Evolutionary conservation across 2,329 filamentous ascomycete genomes (phyloP).

Genomic region (Hypoxylon sp.): DNA sequence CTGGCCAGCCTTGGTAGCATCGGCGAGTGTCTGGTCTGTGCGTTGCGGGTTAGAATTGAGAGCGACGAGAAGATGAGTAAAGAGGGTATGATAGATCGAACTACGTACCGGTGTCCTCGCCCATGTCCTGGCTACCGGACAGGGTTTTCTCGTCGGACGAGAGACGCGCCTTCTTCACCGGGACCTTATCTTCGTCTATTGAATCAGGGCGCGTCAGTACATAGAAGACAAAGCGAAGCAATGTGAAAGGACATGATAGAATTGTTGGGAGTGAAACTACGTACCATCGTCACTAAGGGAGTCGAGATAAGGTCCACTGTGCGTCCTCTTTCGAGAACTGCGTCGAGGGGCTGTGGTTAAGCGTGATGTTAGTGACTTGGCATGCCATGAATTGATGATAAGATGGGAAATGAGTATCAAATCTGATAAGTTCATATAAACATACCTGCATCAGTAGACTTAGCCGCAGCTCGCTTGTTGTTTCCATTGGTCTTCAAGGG

Average conservation of each 20-base stretch:
- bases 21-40: constrained; percentile 3
- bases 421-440: neutral
- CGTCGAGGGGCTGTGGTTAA: neutral
- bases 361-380: constrained; percentile 1
- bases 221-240: neutral
- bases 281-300: constrained; percentile 24
- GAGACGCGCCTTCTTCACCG: constrained; percentile 10
- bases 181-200: constrained; percentile 13
- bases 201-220: constrained; percentile 11
- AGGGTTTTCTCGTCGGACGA: constrained; percentile 14
- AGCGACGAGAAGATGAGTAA: neutral
- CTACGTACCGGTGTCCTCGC: constrained; percentile 15
- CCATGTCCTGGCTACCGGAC: neutral
- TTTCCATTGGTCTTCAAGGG: neutral
- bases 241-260: neutral
- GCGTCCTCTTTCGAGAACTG: constrained; percentile 3
- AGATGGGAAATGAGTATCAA: neutral
- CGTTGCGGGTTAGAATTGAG: constrained; percentile 1
- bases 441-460: constrained; percentile 6
- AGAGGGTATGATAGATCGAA: neutral
- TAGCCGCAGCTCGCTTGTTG: neutral
- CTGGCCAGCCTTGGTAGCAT: neutral
- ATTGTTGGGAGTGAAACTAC: neutral
- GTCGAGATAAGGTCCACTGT: constrained; percentile 10
- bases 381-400: neutral